Conservation (phyloP, 352 stramenopile genomes). For the Elongisporangium prolatum region DNA sequence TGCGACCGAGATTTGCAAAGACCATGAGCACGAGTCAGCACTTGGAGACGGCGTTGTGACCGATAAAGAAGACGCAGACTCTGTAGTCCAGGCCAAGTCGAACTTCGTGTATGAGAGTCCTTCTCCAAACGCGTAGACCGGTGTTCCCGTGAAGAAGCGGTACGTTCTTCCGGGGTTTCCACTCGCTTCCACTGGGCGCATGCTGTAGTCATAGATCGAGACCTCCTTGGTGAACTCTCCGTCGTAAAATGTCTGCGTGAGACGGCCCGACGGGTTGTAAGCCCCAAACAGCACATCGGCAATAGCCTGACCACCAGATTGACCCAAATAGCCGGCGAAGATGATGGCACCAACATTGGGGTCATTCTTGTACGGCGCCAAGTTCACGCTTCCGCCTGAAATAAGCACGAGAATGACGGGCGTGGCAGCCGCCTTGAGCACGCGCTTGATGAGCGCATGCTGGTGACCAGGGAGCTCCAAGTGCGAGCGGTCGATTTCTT, state of each 20-base stretch:
- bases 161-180: slow-evolving; percentile 78
- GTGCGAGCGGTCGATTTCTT: slow-evolving; percentile 61
- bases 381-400: slow-evolving; percentile 69
- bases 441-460: slow-evolving; percentile 43
- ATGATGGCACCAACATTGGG: slow-evolving; percentile 66
- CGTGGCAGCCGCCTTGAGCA: slow-evolving; percentile 34
- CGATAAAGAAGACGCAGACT: slow-evolving; percentile 8
- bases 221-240: slow-evolving; percentile 38
- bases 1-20: slow-evolving; percentile 30
- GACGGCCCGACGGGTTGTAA: slow-evolving; percentile 57
- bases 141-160: slow-evolving; percentile 66
- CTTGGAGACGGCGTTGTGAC: neutral
- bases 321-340: slow-evolving; percentile 59
- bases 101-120: slow-evolving; percentile 83
- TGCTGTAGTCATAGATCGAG: slow-evolving; percentile 82
- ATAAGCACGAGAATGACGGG: slow-evolving; percentile 81
- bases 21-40: slow-evolving; percentile 8
- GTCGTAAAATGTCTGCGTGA: slow-evolving; percentile 73
- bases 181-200: slow-evolving; percentile 57
- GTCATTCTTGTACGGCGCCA: slow-evolving; percentile 53
- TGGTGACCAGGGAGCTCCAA: slow-evolving; percentile 66
- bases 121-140: slow-evolving; percentile 72
- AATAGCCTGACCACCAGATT: slow-evolving; percentile 63
- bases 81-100: slow-evolving; percentile 26
- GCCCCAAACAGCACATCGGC: slow-evolving; percentile 73